Percentiles rank a stretch among this genome's conserved stretches.
Evolutionary conservation across 108 stramenopile species (phyloP).

Genomic region (Nitzschia palea): DNA sequence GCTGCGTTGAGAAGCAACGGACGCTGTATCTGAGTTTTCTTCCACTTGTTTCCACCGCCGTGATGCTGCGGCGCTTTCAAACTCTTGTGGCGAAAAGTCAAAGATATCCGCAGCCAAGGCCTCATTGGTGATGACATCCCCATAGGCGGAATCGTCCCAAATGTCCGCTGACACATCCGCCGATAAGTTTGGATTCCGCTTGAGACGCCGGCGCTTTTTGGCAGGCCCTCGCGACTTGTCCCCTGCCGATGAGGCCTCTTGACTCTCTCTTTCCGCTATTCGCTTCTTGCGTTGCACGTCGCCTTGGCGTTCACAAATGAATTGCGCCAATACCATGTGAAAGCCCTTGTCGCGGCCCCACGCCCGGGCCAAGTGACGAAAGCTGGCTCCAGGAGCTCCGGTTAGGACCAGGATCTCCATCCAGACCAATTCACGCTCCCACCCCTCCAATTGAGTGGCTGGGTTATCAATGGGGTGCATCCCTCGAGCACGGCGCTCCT

Average conservation of each 20-base stretch:
- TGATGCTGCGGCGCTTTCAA: slow-evolving; percentile 15
- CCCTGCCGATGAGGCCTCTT: neutral
- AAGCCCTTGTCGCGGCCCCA: slow-evolving; percentile 80
- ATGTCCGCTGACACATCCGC: slow-evolving; percentile 25
- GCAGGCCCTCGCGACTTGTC: slow-evolving; percentile 1
- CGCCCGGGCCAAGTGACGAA: slow-evolving; percentile 61
- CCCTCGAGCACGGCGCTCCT: slow-evolving; percentile 68
- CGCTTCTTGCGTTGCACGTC: slow-evolving; percentile 63
- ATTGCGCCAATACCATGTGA: slow-evolving; percentile 59
- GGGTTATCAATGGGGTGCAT: slow-evolving; percentile 49
- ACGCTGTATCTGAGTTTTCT: neutral
- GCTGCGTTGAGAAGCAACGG: neutral
- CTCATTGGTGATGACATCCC: slow-evolving; percentile 37
- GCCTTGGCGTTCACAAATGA: slow-evolving; percentile 65
- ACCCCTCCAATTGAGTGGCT: slow-evolving; percentile 60
- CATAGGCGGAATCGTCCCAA: slow-evolving; percentile 37
- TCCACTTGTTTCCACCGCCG: slow-evolving; percentile 9
- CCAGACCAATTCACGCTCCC: slow-evolving; percentile 75
- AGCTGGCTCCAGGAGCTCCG: slow-evolving; percentile 41
- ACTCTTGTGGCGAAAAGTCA: slow-evolving; percentile 32
- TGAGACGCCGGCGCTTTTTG: slow-evolving; percentile 8
- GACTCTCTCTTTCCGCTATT: slow-evolving; percentile 13
- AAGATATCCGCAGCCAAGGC: slow-evolving; percentile 46
- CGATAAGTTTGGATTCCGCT: neutral
- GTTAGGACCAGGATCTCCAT: slow-evolving; percentile 58